Conservation (phyloP, 805 yeast genomes). For the Yarrowia sp. region DNA sequence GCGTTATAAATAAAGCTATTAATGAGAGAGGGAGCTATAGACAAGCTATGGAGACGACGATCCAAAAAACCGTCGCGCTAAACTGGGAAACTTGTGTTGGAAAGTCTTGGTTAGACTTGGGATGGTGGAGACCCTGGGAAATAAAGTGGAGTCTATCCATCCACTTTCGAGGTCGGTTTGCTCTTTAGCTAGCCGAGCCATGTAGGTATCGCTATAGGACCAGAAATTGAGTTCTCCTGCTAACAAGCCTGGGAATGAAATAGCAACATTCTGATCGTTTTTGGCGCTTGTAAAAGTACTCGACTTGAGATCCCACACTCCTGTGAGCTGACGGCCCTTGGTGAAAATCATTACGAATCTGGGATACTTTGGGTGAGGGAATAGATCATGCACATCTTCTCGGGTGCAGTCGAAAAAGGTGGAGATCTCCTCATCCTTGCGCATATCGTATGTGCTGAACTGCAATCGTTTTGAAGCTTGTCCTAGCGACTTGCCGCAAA, state of each 20-base stretch:
- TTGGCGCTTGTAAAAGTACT: background rate
- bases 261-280: background rate
- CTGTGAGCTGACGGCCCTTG: background rate
- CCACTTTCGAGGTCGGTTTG: background rate
- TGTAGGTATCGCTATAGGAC: background rate
- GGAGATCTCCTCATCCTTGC: background rate
- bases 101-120: background rate
- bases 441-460: constrained; percentile 1
- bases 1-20: background rate
- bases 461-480: background rate
- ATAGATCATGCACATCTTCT: constrained; percentile 7
- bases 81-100: background rate
- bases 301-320: background rate
- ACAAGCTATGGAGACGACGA: background rate
- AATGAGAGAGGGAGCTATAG: background rate
- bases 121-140: background rate
- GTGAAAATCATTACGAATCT: background rate
- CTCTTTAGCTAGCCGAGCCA: background rate
- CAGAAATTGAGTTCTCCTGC: background rate
- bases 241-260: background rate
- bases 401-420: background rate
- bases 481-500: constrained; percentile 3
- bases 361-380: constrained; percentile 1
- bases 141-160: background rate
- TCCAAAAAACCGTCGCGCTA: background rate